phyloP scores from a whole-genome alignment of 768 basidiomycete species.

The Sporobolomyces pararoseus region DNA sequence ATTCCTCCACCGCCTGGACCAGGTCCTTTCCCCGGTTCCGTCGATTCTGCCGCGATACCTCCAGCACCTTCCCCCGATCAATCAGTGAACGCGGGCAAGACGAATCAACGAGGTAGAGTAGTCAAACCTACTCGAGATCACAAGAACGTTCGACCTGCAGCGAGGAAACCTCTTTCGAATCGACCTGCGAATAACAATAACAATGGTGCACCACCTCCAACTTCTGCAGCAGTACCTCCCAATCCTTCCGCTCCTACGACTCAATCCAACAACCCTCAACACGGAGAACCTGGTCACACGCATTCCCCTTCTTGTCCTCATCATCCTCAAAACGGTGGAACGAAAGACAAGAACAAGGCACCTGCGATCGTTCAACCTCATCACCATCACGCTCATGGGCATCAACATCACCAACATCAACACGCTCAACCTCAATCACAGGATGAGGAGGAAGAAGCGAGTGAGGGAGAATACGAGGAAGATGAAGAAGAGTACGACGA shows the following conservation, averaged over 20 bases:
- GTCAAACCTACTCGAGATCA: conserved; percentile 39
- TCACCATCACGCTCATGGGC: conserved; percentile 58
- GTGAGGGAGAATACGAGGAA: conserved; percentile 65
- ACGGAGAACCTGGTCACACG: conserved; percentile 40
- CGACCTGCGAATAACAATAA: background rate
- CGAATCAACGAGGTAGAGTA: conserved; percentile 29
- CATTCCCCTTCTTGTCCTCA: conserved; percentile 44
- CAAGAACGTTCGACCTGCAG: conserved; percentile 42
- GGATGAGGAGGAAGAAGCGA: conserved; percentile 60
- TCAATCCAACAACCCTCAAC: conserved; percentile 21
- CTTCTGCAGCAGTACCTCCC: conserved; percentile 15
- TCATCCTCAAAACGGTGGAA: conserved; percentile 44
- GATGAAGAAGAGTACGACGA: conserved; percentile 64
- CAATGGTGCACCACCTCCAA: conserved; percentile 13
- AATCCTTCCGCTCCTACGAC: conserved; percentile 22
- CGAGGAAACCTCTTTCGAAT: conserved; percentile 9
- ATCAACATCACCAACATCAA: conserved; percentile 48
- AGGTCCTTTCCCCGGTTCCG: conserved; percentile 95
- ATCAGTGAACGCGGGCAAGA: background rate
- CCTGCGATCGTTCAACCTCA: conserved; percentile 49
- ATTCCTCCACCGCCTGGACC: conserved; percentile 90
- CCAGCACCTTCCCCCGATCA: conserved; percentile 29
- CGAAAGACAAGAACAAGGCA: conserved; percentile 47
- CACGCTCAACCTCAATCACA: conserved; percentile 60
- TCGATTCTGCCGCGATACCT: conserved; percentile 77